phyloP scores from a whole-genome alignment of 1,284 basidiomycete species.

The Anthracocystis walkeri region DNA sequence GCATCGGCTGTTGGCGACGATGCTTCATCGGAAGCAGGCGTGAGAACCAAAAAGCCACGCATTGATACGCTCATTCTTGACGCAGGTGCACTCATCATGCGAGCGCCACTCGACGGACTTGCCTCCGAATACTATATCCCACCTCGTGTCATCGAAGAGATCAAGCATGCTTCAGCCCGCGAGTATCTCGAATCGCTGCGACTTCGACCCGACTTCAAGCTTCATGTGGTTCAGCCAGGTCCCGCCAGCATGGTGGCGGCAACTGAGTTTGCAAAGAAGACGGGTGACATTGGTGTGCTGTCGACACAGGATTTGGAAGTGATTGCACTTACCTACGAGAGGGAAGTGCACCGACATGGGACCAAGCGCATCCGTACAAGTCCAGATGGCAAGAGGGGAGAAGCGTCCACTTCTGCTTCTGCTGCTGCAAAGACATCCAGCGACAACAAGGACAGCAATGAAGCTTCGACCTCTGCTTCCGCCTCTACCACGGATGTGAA shows the following conservation, averaged over 20 bases:
- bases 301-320: constrained; percentile 92
- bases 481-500: constrained; percentile 6
- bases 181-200: constrained; percentile 64
- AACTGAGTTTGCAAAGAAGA: constrained; percentile 91
- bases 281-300: constrained; percentile 93
- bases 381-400: constrained; percentile 68
- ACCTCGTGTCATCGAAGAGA: constrained; percentile 63
- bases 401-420: constrained; percentile 5
- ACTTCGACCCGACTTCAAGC: constrained; percentile 54
- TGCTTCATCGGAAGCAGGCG: constrained; percentile 14
- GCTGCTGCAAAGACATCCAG: constrained; percentile 6
- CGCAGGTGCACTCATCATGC: constrained; percentile 66
- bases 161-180: constrained; percentile 63
- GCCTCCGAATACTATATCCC: constrained; percentile 66
- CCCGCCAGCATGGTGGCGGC: constrained; percentile 73
- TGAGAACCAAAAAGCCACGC: constrained; percentile 39
- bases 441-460: constrained; percentile 25
- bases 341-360: constrained; percentile 76
- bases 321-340: constrained; percentile 85
- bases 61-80: constrained; percentile 66
- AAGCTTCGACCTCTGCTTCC: constrained; percentile 15
- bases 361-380: constrained; percentile 72
- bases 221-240: constrained; percentile 61
- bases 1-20: constrained; percentile 3
- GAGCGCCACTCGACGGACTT: constrained; percentile 58